Conservation (phyloP, 164 flowering plant genomes). For the Vitis cinerea region DNA sequence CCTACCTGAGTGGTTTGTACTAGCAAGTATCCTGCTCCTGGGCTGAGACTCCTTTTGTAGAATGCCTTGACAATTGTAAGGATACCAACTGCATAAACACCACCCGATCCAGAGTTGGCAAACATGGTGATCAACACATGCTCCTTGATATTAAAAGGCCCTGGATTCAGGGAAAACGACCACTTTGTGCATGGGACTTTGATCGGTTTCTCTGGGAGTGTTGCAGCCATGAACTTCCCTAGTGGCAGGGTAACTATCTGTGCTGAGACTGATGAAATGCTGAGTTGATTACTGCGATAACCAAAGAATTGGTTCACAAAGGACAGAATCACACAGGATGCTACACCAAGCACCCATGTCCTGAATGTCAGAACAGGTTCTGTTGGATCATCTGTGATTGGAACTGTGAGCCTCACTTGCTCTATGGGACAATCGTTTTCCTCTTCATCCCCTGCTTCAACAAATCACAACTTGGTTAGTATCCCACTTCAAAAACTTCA, state of each 20-base stretch:
- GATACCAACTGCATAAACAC: constrained; percentile 34
- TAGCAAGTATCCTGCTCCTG: constrained; percentile 36
- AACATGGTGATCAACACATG: constrained; percentile 59
- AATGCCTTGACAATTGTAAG: constrained; percentile 49
- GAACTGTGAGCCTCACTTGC: constrained; percentile 48
- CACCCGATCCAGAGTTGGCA: constrained; percentile 36
- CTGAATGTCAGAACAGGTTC: constrained; percentile 51
- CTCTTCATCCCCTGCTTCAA: constrained; percentile 15
- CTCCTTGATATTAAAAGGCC: constrained; percentile 60
- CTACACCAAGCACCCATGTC: constrained; percentile 57
- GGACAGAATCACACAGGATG: constrained; percentile 36
- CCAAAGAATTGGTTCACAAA: constrained; percentile 54
- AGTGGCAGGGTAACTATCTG: constrained; percentile 54
- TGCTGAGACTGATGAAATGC: constrained; percentile 35
- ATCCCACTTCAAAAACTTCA: no score
- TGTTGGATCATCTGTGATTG: constrained; percentile 51
- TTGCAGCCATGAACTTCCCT: constrained; percentile 62
- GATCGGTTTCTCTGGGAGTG: constrained; percentile 32
- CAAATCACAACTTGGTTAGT: neutral
- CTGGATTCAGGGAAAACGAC: constrained; percentile 55
- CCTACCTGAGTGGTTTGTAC: constrained; percentile 45
- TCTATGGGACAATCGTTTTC: constrained; percentile 33
- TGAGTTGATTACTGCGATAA: constrained; percentile 34
- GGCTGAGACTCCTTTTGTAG: constrained; percentile 33
- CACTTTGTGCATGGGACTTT: constrained; percentile 37